A percentile compares a stretch with the other conserved stretches of the same genome.
phyloP scores from a whole-genome alignment of 805 yeast genomes.

The Kazachstania martiniae region DNA sequence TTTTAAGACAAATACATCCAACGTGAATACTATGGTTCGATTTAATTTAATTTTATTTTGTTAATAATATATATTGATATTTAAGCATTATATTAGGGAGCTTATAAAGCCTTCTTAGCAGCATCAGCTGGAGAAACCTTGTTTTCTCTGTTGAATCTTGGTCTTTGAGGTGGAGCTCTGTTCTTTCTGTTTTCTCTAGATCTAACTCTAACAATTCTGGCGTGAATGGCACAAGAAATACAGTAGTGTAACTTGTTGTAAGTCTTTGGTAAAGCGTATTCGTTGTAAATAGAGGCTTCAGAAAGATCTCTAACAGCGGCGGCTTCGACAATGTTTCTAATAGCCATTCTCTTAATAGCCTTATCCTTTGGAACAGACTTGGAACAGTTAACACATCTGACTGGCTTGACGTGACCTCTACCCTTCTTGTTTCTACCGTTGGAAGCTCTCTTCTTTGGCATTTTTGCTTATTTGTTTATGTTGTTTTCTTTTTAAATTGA shows the following conservation, averaged over 20 bases:
- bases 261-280: slow-evolving; percentile 98
- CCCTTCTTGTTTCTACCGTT: slow-evolving; percentile 99
- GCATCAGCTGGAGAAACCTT: slow-evolving; percentile 95
- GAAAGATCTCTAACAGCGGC: slow-evolving; percentile 99
- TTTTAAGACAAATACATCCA: too few species aligned
- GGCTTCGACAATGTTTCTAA: slow-evolving; percentile 99
- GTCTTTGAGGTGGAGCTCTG: slow-evolving; percentile 99
- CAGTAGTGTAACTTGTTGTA: slow-evolving; percentile 99
- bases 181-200: slow-evolving; percentile 97
- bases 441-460: slow-evolving; percentile 99
- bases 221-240: slow-evolving; percentile 99
- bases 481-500: too few species aligned
- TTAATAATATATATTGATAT: background rate
- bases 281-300: slow-evolving; percentile 98
- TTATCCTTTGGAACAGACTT: slow-evolving; percentile 99
- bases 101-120: slow-evolving; percentile 79
- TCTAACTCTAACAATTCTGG: slow-evolving; percentile 99
- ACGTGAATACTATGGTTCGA: too few species aligned
- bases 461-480: too few species aligned
- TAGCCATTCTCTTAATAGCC: slow-evolving; percentile 99
- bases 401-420: slow-evolving; percentile 99
- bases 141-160: slow-evolving; percentile 94
- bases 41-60: too few species aligned
- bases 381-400: slow-evolving; percentile 99
- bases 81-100: background rate